Evolutionary conservation across 352 stramenopile species (phyloP).

Genomic region (Phytopythium montanum): DNA sequence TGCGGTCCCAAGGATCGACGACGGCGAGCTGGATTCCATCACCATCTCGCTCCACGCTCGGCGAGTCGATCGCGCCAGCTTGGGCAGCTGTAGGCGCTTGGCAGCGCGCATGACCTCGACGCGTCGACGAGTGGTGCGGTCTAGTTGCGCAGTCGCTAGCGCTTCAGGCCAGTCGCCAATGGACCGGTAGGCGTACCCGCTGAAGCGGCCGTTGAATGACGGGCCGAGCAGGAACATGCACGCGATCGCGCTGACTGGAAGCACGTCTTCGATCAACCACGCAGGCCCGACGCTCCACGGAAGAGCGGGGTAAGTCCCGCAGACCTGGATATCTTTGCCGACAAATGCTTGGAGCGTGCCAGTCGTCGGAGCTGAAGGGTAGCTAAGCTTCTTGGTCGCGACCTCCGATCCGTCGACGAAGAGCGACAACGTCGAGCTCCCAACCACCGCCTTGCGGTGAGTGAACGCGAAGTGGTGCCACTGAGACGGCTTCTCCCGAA

Average conservation of each 20-base stretch:
- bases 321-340: slow-evolving; percentile 73
- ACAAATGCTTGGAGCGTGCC: slow-evolving; percentile 62
- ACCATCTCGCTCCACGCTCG: slow-evolving; percentile 36
- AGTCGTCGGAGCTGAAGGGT: slow-evolving; percentile 40
- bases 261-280: slow-evolving; percentile 64
- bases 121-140: slow-evolving; percentile 47
- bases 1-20: neutral
- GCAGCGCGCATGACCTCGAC: slow-evolving; percentile 37
- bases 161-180: slow-evolving; percentile 72
- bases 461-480: slow-evolving; percentile 78
- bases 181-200: slow-evolving; percentile 58
- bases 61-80: slow-evolving; percentile 38
- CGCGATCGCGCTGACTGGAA: slow-evolving; percentile 36
- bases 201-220: slow-evolving; percentile 56
- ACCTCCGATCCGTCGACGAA: slow-evolving; percentile 76
- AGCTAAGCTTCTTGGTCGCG: slow-evolving; percentile 69
- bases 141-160: slow-evolving; percentile 47
- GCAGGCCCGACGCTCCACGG: slow-evolving; percentile 59
- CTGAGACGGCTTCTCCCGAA: slow-evolving; percentile 30
- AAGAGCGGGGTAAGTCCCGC: slow-evolving; percentile 53
- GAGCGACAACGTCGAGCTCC: slow-evolving; percentile 65
- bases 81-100: slow-evolving; percentile 20
- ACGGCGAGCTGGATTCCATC: neutral
- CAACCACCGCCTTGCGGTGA: slow-evolving; percentile 65
- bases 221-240: slow-evolving; percentile 70